Evolutionary conservation across 306 rosid genomes (phyloP), one percentile per base, ranked within the genome.

Genomic region (Dryas alaskensis): DNA sequence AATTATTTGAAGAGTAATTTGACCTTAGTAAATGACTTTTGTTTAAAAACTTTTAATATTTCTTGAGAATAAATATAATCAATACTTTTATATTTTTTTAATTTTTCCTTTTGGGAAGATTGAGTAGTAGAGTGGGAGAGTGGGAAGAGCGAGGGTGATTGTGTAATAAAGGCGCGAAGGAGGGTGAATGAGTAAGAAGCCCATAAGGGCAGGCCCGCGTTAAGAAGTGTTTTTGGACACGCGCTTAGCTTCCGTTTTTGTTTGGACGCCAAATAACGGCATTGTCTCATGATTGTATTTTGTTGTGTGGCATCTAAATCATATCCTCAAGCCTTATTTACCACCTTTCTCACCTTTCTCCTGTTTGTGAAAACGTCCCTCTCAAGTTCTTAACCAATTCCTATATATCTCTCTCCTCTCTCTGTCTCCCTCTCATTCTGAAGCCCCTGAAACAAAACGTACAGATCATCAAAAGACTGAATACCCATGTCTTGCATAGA

Each of bases 241-340:
- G 40, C 22, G 27, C 60, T 22, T 17, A 11, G 3, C 48, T 19
- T 12, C 69, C 64, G 75, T 86, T 80, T 79, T 78, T 77, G 67
- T 70, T 69, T 54, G 2, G 67, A 78, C 75, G 70, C 86, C 52
- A 27, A 68, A 76, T 78, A 81, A 83, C 86, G 77, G 65, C 84
- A 53, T 66, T 17, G 10, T 48, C 75, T 76, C 47, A 76, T 81
- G 79, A 81, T 83, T 86, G 73, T 79, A 43, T 78, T 63, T 86
- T 81, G 81, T 47, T 65, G 11, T 62, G 16, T 47, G 22, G 58
- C 63, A 25, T 17, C 25, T 59, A 6, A 55, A 16, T 66, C 47
- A 39, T 31, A 59, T 27, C 70, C 70, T 65, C 51, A 0, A 69
- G 61, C 73, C 68, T 31, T 31, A 31, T 31, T 31, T 31, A 50